Conservation (phyloP, 176 grass and related monocot species). For the Luzula sylvatica region DNA sequence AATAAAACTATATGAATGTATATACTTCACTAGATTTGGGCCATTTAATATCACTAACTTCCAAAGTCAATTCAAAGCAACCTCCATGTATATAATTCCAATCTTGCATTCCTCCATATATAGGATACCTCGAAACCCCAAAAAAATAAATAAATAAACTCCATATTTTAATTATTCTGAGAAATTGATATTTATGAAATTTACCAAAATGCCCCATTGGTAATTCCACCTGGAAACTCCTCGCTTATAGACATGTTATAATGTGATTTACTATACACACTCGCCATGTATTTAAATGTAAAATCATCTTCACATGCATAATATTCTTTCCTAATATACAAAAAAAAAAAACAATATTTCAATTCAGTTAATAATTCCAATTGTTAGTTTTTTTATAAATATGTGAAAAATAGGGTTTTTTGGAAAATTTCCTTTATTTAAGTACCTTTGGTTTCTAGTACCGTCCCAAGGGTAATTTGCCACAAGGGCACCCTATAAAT, state of each 20-base stretch:
- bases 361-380: slow-evolving; percentile 13
- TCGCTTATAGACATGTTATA: slow-evolving; percentile 94
- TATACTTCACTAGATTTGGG: slow-evolving; percentile 75
- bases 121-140: slow-evolving; percentile 66
- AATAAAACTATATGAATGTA: slow-evolving; percentile 11
- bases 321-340: slow-evolving; percentile 64
- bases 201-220: slow-evolving; percentile 80
- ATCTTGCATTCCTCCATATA: slow-evolving; percentile 99
- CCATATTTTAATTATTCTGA: too few relatives aligned
- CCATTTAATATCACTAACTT: slow-evolving; percentile 92
- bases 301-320: slow-evolving; percentile 85
- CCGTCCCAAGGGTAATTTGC: slow-evolving; percentile 99
- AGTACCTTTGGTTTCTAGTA: slow-evolving; percentile 58
- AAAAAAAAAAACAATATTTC: slow-evolving; percentile 20
- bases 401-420: too few relatives aligned
- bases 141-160: not conserved
- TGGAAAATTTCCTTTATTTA: too few relatives aligned
- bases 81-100: slow-evolving; percentile 98
- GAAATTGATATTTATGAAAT: too few relatives aligned
- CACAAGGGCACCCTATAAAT: slow-evolving; percentile 84
- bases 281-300: slow-evolving; percentile 72
- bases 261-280: slow-evolving; percentile 77
- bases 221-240: slow-evolving; percentile 92
- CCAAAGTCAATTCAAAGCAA: slow-evolving; percentile 96
- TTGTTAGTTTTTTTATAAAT: slow-evolving; percentile 16